Percentiles rank a stretch among this genome's conserved stretches.
These are phyloP conservation scores for Liriodendron chinense DNA, from an alignment of 164 flowering plant species.

Conservation along the genomic window DNA sequence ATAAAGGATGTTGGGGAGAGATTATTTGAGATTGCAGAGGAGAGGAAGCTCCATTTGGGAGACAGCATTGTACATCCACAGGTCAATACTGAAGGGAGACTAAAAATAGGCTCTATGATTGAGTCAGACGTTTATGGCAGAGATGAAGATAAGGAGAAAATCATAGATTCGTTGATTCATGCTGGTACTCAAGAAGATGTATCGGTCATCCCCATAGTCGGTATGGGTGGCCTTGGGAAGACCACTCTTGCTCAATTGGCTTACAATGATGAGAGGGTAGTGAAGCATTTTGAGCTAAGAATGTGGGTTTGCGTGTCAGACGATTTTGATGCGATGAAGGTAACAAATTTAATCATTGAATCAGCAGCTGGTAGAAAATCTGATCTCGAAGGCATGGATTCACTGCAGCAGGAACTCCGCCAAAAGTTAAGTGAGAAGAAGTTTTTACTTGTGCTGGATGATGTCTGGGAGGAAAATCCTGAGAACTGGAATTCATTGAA, in stretches of 20 bases:
- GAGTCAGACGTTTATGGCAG: constrained; percentile 1
- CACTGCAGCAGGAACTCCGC: neutral
- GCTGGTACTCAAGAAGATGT: neutral
- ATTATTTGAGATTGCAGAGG: neutral
- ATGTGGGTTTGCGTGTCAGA: constrained; percentile 1
- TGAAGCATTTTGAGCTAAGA: neutral
- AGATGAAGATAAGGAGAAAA: neutral
- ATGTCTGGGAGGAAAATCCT: constrained; percentile 10
- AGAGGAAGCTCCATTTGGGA: neutral
- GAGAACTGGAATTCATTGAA: neutral
- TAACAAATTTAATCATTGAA: neutral
- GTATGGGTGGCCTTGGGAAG: constrained; percentile 3
- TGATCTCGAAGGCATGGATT: neutral
- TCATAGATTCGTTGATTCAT: neutral
- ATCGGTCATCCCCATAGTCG: neutral
- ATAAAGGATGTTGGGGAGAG: neutral
- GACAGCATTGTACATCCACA: neutral
- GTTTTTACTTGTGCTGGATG: constrained; percentile 12
- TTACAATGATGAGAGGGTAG: constrained; percentile 1
- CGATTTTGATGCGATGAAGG: neutral
- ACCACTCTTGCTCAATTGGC: constrained; percentile 7
- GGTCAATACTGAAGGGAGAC: neutral
- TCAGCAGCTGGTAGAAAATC: neutral
- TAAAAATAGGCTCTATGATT: neutral
- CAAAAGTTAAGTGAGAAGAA: constrained; percentile 3